Percentiles rank a stretch among this genome's conserved stretches.
These are phyloP conservation scores for Conticribra weissflogii DNA, from an alignment of 108 stramenopile species.

Conservation along the genomic window DNA sequence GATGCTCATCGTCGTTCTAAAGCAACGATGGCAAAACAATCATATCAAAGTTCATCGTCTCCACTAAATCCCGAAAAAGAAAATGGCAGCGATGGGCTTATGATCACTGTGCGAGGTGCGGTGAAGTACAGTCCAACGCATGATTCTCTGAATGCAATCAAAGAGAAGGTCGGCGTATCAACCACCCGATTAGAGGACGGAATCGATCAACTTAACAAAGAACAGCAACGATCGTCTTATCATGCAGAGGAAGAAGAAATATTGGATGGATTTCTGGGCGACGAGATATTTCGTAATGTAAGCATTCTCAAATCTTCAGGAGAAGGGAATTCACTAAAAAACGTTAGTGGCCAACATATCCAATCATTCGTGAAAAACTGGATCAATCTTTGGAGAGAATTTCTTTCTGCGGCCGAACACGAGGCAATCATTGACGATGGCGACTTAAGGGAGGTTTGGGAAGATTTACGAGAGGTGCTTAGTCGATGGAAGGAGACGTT, in stretches of 20 bases:
- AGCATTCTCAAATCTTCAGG: not conserved
- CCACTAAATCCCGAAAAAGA: not conserved
- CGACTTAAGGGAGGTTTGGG: constrained; percentile 15
- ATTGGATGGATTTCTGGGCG: constrained; percentile 23
- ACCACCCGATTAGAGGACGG: constrained; percentile 30
- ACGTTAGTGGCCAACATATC: not conserved
- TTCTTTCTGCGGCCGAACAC: not conserved
- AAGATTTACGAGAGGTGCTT: constrained; percentile 2
- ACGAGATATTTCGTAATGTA: not conserved
- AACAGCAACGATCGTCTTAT: constrained; percentile 34
- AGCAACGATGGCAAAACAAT: not conserved
- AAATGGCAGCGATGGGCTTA: constrained; percentile 17
- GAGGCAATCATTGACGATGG: not conserved
- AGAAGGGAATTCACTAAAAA: not conserved
- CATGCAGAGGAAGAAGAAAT: constrained; percentile 47
- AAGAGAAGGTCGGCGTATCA: constrained; percentile 39
- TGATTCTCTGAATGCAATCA: constrained; percentile 44
- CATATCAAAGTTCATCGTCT: constrained; percentile 1
- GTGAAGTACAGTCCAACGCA: not conserved
- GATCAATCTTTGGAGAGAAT: not conserved
- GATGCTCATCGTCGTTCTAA: not conserved
- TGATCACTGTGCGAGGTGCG: constrained; percentile 15
- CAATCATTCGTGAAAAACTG: not conserved
- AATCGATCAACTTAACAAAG: constrained; percentile 24
- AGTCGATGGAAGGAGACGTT: constrained; percentile 14